Evolutionary conservation across 1,284 basidiomycete species (phyloP).

Genomic region (Fomitopsis palustris): DNA sequence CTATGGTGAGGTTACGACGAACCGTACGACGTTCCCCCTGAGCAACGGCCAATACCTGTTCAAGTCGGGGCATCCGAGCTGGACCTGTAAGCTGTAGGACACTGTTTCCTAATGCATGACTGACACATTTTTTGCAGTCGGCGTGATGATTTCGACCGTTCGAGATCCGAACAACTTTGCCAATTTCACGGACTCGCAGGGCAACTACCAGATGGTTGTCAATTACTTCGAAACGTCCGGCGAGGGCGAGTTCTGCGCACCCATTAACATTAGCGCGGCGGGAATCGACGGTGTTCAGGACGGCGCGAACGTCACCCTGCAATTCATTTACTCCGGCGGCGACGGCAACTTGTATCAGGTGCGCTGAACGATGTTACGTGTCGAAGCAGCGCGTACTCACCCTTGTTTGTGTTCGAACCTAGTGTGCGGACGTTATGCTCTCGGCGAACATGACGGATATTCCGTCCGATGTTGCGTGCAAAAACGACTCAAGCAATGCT

Average conservation of each 20-base stretch:
- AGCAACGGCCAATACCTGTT: slow-evolving; percentile 49
- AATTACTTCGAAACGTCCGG: slow-evolving; percentile 50
- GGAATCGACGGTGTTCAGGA: slow-evolving; percentile 47
- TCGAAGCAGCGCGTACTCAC: not conserved
- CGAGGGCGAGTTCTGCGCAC: slow-evolving; percentile 59
- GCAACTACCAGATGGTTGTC: slow-evolving; percentile 25
- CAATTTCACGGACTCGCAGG: slow-evolving; percentile 30
- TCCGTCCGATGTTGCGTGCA: slow-evolving; percentile 25
- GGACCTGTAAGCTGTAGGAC: slow-evolving; percentile 43
- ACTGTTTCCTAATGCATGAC: not conserved
- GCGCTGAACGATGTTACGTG: not conserved
- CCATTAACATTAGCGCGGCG: slow-evolving; percentile 50
- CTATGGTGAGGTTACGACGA: slow-evolving; percentile 38
- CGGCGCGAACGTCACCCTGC: slow-evolving; percentile 58
- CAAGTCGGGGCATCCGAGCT: slow-evolving; percentile 54
- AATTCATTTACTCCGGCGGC: slow-evolving; percentile 60
- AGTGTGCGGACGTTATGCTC: slow-evolving; percentile 74
- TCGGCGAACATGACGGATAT: slow-evolving; percentile 35
- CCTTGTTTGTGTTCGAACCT: not conserved
- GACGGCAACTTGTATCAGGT: slow-evolving; percentile 71
- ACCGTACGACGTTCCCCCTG: slow-evolving; percentile 64
- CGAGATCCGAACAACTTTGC: slow-evolving; percentile 62
- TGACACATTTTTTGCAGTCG: slow-evolving; percentile 35
- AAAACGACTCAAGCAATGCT: slow-evolving; percentile 20
- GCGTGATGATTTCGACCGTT: slow-evolving; percentile 52